Base-by-base conservation (phyloP, 2,329 filamentous ascomycete species). In the Cladophialophora yegresii region DNA sequence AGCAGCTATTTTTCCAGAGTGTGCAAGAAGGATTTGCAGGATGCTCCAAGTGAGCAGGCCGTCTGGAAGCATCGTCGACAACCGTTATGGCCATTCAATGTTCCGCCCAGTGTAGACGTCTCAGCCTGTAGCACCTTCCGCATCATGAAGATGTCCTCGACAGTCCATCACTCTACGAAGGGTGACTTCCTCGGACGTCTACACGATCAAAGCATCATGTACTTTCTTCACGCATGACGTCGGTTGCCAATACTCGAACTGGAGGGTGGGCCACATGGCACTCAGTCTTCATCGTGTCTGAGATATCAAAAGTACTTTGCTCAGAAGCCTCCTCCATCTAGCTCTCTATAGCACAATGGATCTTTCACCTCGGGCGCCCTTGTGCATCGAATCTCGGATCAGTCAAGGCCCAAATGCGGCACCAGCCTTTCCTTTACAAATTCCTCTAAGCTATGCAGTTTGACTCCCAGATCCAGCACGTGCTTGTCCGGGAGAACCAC, bases 381-480 rank as follows among this genome's bases (percentile, higher is more conserved):
- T 43, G 5, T 43, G 36, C 36, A 43, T 43, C 16, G 8, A 16
- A 43, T 50, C 22, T 50, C 47, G 23, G 22, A 50, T 59, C 20
- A 32, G 22, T 4, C 49, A 22, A 62, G 47, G 20, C 54, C 50
- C 54, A 66, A 40, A 51, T 66, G 56, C 16, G 63, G 60, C 30
- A 66, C 56, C 26, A 66, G 51, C 22, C 55, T 53, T 36, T 66
- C 70, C 33, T 59, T 55, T 5, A 70, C 54, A 55, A 67, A 71
- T 36, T 71, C 62, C 56, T 71, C 70, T 6, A 66, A 23, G 16
- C 36, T 51, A 55, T 71, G 70, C 51, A 71, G 43, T 45, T 69
- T 59, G 6, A 72, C 69, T 0, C 70, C 70, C 8, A 72, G 65
- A 28, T 50, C 67, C 23, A 71, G 36, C 22, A 72, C 64, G 22